Evolutionary conservation across 164 flowering plant species (phyloP).

Genomic region (Umbilicus rupestris): DNA sequence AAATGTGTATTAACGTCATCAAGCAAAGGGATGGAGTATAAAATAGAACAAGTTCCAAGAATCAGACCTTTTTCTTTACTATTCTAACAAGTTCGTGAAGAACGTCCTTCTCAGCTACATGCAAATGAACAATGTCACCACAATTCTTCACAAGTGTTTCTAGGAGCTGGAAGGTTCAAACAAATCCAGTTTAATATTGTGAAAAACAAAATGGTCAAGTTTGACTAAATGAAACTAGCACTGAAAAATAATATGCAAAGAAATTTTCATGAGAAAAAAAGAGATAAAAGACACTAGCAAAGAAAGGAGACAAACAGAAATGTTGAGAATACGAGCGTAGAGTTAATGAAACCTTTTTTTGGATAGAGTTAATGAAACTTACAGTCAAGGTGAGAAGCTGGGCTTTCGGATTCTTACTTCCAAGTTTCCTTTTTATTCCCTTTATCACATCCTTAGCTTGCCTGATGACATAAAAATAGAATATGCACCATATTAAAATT

Average conservation of each 20-base stretch:
- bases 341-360: constrained; percentile 17
- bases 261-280: too few species aligned
- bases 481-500: constrained; percentile 9
- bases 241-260: too few species aligned
- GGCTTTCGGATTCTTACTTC: constrained; percentile 78
- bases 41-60: not conserved
- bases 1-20: not conserved
- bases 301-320: not conserved
- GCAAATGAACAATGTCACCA: constrained; percentile 7
- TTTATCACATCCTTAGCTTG: constrained; percentile 93
- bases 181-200: not conserved
- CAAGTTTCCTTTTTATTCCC: constrained; percentile 82
- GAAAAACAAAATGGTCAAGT: not conserved
- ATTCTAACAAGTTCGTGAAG: constrained; percentile 8
- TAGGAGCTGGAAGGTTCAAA: constrained; percentile 3
- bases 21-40: not conserved
- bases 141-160: constrained; percentile 10
- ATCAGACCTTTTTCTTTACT: constrained; percentile 8
- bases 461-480: constrained; percentile 24
- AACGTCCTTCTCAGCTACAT: constrained; percentile 10
- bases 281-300: not conserved
- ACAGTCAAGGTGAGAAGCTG: constrained; percentile 92
- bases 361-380: constrained; percentile 20
- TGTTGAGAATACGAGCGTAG: not conserved
- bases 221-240: not conserved